These are phyloP conservation scores for Phialophora chinensis DNA, from an alignment of 2,329 filamentous ascomycete genomes.

Conservation along the genomic window DNA sequence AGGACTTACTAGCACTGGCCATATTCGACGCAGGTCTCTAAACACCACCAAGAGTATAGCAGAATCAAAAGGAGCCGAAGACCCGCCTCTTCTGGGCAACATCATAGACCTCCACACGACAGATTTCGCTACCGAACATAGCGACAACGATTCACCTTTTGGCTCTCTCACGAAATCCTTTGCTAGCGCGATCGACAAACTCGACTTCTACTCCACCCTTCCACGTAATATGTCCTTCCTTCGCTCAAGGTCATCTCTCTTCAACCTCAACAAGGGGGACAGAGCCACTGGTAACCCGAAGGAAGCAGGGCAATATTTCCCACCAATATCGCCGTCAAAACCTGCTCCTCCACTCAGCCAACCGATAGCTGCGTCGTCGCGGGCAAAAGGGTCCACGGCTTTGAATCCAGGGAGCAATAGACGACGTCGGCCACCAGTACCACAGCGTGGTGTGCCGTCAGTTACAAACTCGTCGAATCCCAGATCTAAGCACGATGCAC, in stretches of 20 bases:
- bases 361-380: constrained; percentile 8
- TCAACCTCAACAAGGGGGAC: constrained; percentile 23
- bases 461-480: not conserved
- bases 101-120: constrained; percentile 18
- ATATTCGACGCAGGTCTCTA: constrained; percentile 29
- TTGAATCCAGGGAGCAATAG: not conserved
- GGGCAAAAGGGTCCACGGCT: not conserved
- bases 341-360: constrained; percentile 10
- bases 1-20: constrained; percentile 26
- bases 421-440: not conserved
- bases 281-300: constrained; percentile 3
- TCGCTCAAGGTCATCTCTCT: constrained; percentile 29
- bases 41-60: constrained; percentile 20
- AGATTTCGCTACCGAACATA: constrained; percentile 22
- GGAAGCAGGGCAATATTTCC: constrained; percentile 12
- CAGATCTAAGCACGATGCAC: not conserved
- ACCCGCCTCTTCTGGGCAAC: constrained; percentile 29
- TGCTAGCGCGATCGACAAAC: constrained; percentile 36
- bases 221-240: constrained; percentile 29
- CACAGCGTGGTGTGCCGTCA: not conserved
- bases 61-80: constrained; percentile 5
- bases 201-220: constrained; percentile 34
- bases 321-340: constrained; percentile 11
- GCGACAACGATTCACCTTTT: constrained; percentile 32
- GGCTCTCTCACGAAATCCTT: constrained; percentile 37